These are phyloP conservation scores for Aspergillus puulaauensis DNA, from an alignment of 2,329 filamentous ascomycete genomes.

Conservation along the genomic window DNA sequence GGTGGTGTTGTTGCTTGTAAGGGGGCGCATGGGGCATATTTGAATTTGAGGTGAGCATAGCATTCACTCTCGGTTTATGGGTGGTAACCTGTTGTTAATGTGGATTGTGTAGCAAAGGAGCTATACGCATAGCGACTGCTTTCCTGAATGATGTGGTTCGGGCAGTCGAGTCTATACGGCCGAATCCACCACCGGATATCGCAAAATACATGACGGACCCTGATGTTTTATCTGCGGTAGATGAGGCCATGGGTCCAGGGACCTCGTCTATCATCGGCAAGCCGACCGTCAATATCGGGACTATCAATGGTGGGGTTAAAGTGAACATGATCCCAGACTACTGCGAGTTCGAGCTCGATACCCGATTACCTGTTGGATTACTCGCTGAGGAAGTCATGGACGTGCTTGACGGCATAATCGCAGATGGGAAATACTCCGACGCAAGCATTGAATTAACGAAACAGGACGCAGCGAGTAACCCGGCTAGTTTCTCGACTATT, in stretches of 20 bases:
- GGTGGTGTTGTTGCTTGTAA: conserved; percentile 34
- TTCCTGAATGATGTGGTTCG: background rate
- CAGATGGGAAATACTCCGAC: background rate
- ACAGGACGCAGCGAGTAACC: background rate
- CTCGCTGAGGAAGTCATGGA: conserved; percentile 6
- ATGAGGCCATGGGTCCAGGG: background rate
- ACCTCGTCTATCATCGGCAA: conserved; percentile 36
- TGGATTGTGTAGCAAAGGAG: background rate
- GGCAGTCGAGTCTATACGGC: background rate
- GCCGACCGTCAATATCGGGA: conserved; percentile 44
- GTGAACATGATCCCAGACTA: conserved; percentile 44
- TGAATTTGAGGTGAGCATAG: conserved; percentile 28
- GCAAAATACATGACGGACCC: background rate
- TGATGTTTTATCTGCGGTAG: background rate
- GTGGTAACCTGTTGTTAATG: conserved; percentile 22
- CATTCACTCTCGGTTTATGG: too few species aligned
- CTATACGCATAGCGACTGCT: background rate
- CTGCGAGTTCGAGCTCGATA: conserved; percentile 41
- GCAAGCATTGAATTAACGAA: background rate
- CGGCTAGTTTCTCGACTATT: background rate
- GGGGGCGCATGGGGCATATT: conserved; percentile 42
- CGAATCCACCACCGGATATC: background rate
- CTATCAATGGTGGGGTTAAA: conserved; percentile 42
- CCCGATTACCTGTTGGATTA: conserved; percentile 42
- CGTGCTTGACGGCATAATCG: background rate